Conservation (phyloP, 2,329 filamentous ascomycete genomes). For the Fusarium nanum region DNA sequence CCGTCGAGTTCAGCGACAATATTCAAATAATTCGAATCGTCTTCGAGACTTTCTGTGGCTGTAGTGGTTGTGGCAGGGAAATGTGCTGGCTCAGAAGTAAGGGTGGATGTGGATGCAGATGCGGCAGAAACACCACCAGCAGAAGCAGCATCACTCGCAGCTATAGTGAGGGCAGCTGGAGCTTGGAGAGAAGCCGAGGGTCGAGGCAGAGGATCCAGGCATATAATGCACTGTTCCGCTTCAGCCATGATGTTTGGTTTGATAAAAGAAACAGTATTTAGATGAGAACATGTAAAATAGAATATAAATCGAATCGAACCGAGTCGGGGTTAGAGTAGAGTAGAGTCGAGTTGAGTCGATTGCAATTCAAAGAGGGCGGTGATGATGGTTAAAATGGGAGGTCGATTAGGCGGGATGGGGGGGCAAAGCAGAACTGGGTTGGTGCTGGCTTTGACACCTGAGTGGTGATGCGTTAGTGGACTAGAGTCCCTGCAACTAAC, state of each 20-base stretch:
- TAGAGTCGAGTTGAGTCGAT: slow-evolving; percentile 37
- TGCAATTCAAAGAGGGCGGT: slow-evolving; percentile 32
- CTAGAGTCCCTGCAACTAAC: slow-evolving; percentile 28
- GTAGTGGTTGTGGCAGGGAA: slow-evolving; percentile 41
- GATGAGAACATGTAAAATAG: slow-evolving; percentile 62
- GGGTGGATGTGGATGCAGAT: slow-evolving; percentile 32
- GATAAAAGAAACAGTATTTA: slow-evolving; percentile 51
- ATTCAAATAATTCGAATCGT: slow-evolving; percentile 53
- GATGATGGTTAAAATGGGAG: slow-evolving; percentile 41
- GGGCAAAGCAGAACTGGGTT: slow-evolving; percentile 28
- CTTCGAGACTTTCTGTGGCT: slow-evolving; percentile 41
- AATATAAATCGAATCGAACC: slow-evolving; percentile 50
- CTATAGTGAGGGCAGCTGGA: slow-evolving; percentile 36
- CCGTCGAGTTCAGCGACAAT: slow-evolving; percentile 72
- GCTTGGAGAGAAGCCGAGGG: slow-evolving; percentile 45
- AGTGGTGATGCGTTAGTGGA: slow-evolving; percentile 51
- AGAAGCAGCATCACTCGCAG: slow-evolving; percentile 29
- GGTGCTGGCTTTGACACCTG: slow-evolving; percentile 28
- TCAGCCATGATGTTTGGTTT: slow-evolving; percentile 61
- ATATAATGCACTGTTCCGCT: slow-evolving; percentile 77
- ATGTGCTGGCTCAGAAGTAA: slow-evolving; percentile 22
- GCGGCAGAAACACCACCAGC: slow-evolving; percentile 37
- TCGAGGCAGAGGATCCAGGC: slow-evolving; percentile 69
- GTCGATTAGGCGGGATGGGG: slow-evolving; percentile 13
- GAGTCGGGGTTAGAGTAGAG: slow-evolving; percentile 17